Conservation (phyloP, 2,329 filamentous ascomycete species). For the Aureobasidium uvarum region DNA sequence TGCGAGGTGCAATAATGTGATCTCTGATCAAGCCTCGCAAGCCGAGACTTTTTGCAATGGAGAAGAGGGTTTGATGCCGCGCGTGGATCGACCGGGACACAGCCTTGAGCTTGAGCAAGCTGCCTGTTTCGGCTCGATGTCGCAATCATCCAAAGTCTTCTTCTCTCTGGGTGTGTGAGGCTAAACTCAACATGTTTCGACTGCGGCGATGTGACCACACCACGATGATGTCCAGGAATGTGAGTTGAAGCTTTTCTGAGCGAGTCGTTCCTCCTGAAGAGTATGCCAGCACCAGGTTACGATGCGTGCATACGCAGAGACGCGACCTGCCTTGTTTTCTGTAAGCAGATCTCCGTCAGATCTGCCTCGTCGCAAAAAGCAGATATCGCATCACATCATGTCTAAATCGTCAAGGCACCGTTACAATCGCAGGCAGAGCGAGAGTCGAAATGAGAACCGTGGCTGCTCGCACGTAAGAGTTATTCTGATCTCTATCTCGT, state of each 20-base stretch:
- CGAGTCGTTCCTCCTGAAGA: background rate
- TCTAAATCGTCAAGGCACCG: background rate
- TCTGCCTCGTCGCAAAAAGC: background rate
- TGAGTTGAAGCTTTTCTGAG: background rate
- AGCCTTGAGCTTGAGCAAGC: slow-evolving; percentile 12
- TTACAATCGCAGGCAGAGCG: background rate
- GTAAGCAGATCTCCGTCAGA: background rate
- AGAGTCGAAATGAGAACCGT: background rate
- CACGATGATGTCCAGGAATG: background rate
- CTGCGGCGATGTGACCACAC: background rate
- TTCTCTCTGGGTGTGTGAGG: background rate
- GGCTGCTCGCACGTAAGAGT: background rate
- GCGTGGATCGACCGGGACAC: slow-evolving; percentile 9
- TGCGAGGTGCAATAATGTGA: background rate
- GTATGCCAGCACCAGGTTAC: background rate
- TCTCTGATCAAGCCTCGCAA: background rate
- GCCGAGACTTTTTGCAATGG: background rate
- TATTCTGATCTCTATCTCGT: background rate
- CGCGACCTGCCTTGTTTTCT: background rate
- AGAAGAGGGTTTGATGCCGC: background rate
- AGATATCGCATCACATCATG: background rate
- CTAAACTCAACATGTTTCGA: background rate
- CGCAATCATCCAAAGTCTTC: background rate
- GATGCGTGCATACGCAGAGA: background rate
- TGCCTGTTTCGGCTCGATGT: slow-evolving; percentile 7